Evolutionary conservation across 306 rosid genomes (phyloP), one percentile per base, ranked within the genome.

Genomic region (Casuarina equisetifolia): DNA sequence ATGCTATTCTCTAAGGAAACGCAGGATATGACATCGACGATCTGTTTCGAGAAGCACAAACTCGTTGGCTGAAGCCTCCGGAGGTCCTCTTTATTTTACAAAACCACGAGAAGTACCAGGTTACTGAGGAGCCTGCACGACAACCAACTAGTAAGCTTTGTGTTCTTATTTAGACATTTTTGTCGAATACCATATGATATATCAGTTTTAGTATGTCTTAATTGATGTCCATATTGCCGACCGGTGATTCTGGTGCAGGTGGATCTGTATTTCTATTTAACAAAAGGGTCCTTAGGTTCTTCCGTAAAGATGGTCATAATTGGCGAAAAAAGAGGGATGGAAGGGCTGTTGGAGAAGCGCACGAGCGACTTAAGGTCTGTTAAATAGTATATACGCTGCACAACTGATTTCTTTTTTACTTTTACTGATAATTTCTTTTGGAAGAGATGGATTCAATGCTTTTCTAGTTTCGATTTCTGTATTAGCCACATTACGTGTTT

Each of bases 271-370:
- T 84, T 82, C 91, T 96, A 53, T 92, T 86, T 76, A 96, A 96
- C 96, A 91, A 61, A 88, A 88, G 98, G 86, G 82, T 96, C 76
- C 83, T 91, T 86, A 93, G 99, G 75, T 96, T 90, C 87, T 96
- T 96, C 76, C 98, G 99, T 48, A 96, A 54, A 82, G 99, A 96
- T 70, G 99, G 99, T 62, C 93, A 92, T 82, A 85, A 55, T 61
- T 96, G 99, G 98, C 90, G 99, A 72, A 96, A 92, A 81, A 96
- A 96, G 91, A 96, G 43, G 84, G 94, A 92, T 76, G 98, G 98
- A 70, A 87, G 82, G 86, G 85, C 97, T 39, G 98, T 96, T 45
- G 89, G 93, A 20, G 99, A 96, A 89, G 99, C 96, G 35, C 99
- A 96, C 46, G 99, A 96, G 77, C 89, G 94, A 50, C 99, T 96